Evolutionary conservation across 768 basidiomycete genomes (phyloP).

Genomic region (Collybia sp.): DNA sequence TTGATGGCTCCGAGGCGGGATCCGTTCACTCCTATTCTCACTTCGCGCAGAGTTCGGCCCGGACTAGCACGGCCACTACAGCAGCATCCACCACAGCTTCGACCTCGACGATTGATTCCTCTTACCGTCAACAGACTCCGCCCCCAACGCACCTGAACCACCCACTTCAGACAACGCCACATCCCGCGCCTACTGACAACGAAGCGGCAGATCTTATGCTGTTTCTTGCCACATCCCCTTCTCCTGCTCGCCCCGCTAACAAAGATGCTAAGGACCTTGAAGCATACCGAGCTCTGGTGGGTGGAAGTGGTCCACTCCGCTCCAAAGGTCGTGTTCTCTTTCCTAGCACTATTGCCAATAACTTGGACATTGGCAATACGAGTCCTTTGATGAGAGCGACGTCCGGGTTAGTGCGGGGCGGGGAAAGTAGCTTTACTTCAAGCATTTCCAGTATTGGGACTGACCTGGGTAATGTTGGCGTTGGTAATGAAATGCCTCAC

Average conservation of each 20-base stretch:
- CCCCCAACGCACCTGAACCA: constrained; percentile 24
- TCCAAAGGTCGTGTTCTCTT: constrained; percentile 71
- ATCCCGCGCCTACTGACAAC: constrained; percentile 60
- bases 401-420: constrained; percentile 18
- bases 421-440: constrained; percentile 35
- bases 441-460: constrained; percentile 32
- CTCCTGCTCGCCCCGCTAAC: constrained; percentile 60
- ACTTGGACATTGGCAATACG: constrained; percentile 6
- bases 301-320: constrained; percentile 40
- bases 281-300: constrained; percentile 53
- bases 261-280: constrained; percentile 51
- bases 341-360: constrained; percentile 28
- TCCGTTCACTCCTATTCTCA: constrained; percentile 60
- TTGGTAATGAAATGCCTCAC: neutral
- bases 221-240: constrained; percentile 81
- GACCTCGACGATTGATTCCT: constrained; percentile 22
- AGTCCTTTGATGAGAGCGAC: constrained; percentile 4
- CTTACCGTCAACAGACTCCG: constrained; percentile 32
- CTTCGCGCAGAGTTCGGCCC: constrained; percentile 63
- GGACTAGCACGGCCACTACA: constrained; percentile 38
- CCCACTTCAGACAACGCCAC: constrained; percentile 35
- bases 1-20: constrained; percentile 64
- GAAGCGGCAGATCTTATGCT: constrained; percentile 88
- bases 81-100: constrained; percentile 34
- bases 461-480: constrained; percentile 15